Evolutionary conservation across 2,329 filamentous ascomycete species (phyloP), one percentile per base, ranked within the genome.

Genomic region (Cyclaneusma minus): DNA sequence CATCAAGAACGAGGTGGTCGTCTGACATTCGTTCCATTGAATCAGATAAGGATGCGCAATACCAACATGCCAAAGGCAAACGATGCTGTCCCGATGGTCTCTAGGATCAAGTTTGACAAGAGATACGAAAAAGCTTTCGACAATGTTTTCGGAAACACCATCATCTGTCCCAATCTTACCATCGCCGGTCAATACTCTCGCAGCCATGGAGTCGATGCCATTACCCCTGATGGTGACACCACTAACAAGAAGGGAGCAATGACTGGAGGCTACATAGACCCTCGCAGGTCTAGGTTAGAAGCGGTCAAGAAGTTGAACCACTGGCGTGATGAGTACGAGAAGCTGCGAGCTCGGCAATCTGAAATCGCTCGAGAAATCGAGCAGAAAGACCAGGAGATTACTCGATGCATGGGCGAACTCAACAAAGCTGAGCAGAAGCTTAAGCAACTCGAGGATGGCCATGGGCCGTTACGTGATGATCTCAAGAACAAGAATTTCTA

Each of bases 201-300:
- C 43, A 92, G 80, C 41, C 87, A 95, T 43, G 80, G 80, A 11
- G 74, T 95, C 13, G 84, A 84, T 41, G 85, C 83, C 17, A 93
- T 98, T 38, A 98, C 89, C 0, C 79, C 82, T 3, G 85, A 95
- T 30, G 89, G 89, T 50, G 87, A 95, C 51, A 82, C 82, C 16
- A 85, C 84, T 2, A 91, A 94, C 54, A 93, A 91, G 56, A 79
- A 87, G 40, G 89, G 89, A 52, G 87, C 85, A 9, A 71, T 98
- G 58, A 94, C 84, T 25, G 89, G 89, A 60, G 89, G 89, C 41
- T 98, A 78, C 46, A 78, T 93, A 35, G 89, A 98, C 45, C 70
- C 79, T 7, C 69, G 79, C 17, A 77, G 75, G 38, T 95, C 87
- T 2, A 76, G 87, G 13, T 62, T 95, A n/a, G 77, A 87, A 41